Evolutionary conservation across 1,284 basidiomycete genomes (phyloP), one percentile per base, ranked within the genome.

Genomic region (Agaricales sp.): DNA sequence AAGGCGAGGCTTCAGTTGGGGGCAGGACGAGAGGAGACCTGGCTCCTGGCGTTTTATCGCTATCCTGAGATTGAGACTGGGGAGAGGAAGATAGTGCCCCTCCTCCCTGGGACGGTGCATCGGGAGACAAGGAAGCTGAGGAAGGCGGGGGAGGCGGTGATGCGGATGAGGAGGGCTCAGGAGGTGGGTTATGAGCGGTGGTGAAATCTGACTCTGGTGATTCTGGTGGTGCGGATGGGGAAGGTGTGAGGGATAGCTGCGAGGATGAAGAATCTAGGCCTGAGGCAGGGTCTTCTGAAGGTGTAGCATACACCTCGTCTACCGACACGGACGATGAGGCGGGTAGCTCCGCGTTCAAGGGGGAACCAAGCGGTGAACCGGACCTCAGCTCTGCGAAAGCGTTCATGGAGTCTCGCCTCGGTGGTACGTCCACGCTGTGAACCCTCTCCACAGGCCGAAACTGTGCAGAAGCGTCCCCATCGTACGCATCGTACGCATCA

Each of bases 11-110:
- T 11, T 35, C 30, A 35, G n/a, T n/a, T n/a, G 30, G 30, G 11
- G 30, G 30, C 30, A 35, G n/a, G 11, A 35, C 30, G 14, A 44
- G 20, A 14, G 18, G 18, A 14, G 43, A 44, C 43, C 22, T 44
- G 14, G 43, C 14, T 20, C 16, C 18, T 14, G 18, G 6, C 18
- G 18, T 20, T n/a, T 21, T 4, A 18, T 23, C 18, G 22, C 22
- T 44, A n/a, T 44, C 22, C n/a, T 16, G 24, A 47, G 21, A 13
- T 19, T 24, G 35, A 37, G 22, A 39, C 18, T 37, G 47, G 13
- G 47, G 26, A 18, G 54, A 61, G 46, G 52, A 59, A 6, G 54
- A 58, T 19, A 51, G 60, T n/a, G 54, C n/a, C n/a, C n/a, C n/a
- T n/a, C n/a, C n/a, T n/a, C n/a, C n/a, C n/a, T n/a, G n/a, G n/a